Percentiles rank a stretch among this genome's conserved stretches.
Evolutionary conservation across 495 filamentous ascomycete genomes (phyloP).

Genomic region (Jackrogersella multiformis): DNA sequence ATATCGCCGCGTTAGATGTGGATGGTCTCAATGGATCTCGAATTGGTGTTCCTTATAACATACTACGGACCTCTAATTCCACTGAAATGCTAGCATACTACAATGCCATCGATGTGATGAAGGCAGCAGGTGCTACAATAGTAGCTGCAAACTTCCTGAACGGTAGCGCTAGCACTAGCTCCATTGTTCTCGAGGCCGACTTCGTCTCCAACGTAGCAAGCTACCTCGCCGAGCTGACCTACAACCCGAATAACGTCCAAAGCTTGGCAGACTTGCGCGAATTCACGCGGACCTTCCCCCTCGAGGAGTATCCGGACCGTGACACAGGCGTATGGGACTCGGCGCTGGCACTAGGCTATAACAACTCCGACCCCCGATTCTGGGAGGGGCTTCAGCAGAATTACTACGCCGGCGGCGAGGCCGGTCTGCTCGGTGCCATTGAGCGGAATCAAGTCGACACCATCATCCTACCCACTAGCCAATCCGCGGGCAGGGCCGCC

Average conservation of each 20-base stretch:
- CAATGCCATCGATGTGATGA: slow-evolving; percentile 40
- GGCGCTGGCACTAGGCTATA: no score
- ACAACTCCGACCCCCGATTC: no score
- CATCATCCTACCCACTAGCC: slow-evolving; percentile 49
- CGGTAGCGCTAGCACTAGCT: no score
- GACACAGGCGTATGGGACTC: slow-evolving; percentile 44
- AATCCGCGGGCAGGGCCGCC: slow-evolving; percentile 42
- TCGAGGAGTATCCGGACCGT: slow-evolving; percentile 50
- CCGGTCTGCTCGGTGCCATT: slow-evolving; percentile 49
- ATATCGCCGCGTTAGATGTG: slow-evolving; percentile 49
- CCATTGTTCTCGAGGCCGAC: no score
- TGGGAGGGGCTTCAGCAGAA: slow-evolving; percentile 52
- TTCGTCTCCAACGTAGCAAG: slow-evolving; percentile 51
- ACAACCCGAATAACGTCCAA: slow-evolving; percentile 56
- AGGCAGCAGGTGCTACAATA: slow-evolving; percentile 52
- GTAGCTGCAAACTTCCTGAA: slow-evolving; percentile 52
- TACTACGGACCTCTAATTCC: no score
- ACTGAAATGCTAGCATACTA: no score
- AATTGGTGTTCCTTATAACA: slow-evolving; percentile 59
- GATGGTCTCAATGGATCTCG: slow-evolving; percentile 48
- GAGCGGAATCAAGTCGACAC: slow-evolving; percentile 50
- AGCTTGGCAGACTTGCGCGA: slow-evolving; percentile 43
- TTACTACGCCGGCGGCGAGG: slow-evolving; percentile 46
- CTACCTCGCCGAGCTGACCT: slow-evolving; percentile 57
- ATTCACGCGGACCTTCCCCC: slow-evolving; percentile 43